Evolutionary conservation across 2,329 filamentous ascomycete genomes (phyloP).

Genomic region (Penicillium sp.): DNA sequence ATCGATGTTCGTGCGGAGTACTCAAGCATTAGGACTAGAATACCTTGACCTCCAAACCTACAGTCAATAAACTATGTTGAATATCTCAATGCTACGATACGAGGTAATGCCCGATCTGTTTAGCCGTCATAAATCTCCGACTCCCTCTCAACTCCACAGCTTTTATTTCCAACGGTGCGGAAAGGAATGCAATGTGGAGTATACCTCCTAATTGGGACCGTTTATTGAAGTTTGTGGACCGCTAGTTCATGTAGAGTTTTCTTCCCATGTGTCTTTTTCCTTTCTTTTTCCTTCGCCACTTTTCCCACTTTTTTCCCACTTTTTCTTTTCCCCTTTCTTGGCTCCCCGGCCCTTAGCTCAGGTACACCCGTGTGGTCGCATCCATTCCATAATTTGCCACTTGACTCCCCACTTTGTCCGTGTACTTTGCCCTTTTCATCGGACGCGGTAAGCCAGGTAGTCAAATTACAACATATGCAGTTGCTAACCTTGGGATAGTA

Average conservation of each 20-base stretch:
- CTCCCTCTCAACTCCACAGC: constrained; percentile 9
- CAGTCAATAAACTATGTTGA: neutral
- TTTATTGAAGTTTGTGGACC: constrained; percentile 20
- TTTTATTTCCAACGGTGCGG: constrained; percentile 19
- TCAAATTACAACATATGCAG: neutral
- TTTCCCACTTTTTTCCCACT: constrained; percentile 7
- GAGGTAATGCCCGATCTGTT: constrained; percentile 1
- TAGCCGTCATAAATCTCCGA: constrained; percentile 5
- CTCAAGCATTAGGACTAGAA: neutral
- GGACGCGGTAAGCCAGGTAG: neutral
- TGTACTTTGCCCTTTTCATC: neutral
- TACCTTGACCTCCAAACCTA: neutral
- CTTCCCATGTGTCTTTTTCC: constrained; percentile 16
- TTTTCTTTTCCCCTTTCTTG: constrained; percentile 1
- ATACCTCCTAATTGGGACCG: constrained; percentile 8
- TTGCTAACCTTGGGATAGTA: neutral
- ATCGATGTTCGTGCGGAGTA: no score
- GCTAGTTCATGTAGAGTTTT: constrained; percentile 16
- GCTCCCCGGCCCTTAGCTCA: constrained; percentile 6
- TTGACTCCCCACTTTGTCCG: neutral
- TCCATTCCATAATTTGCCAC: neutral
- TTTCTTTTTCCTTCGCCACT: neutral
- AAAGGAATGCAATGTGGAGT: constrained; percentile 15
- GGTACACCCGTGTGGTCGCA: constrained; percentile 8
- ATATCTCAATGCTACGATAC: neutral